Conservation (phyloP, 2,329 filamentous ascomycete genomes). For the Ceratocystis ficicola region DNA sequence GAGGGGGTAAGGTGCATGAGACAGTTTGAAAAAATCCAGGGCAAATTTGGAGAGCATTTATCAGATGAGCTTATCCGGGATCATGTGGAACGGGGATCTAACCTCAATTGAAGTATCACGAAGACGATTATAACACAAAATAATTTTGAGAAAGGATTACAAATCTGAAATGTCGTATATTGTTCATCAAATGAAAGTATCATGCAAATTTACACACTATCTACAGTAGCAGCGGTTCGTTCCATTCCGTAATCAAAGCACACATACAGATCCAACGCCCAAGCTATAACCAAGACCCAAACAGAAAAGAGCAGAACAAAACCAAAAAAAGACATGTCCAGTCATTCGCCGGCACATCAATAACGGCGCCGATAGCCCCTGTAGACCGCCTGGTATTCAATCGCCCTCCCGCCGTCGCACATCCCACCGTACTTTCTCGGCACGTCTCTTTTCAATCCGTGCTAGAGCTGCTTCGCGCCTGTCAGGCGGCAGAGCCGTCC, state of each 20-base stretch:
- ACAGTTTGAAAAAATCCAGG: too few species aligned
- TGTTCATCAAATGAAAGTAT: too few species aligned
- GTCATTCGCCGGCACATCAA: too few species aligned
- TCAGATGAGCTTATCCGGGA: too few species aligned
- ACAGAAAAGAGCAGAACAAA: conserved; percentile 15
- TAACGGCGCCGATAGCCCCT: too few species aligned
- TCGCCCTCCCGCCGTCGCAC: conserved; percentile 40
- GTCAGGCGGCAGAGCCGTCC: conserved; percentile 37
- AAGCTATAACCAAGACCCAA: conserved; percentile 4
- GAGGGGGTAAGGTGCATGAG: too few species aligned
- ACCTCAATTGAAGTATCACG: too few species aligned
- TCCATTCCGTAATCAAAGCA: background rate
- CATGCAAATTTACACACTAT: background rate
- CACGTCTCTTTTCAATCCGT: conserved; percentile 41
- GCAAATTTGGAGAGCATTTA: too few species aligned
- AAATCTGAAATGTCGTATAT: too few species aligned
- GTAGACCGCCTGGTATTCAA: conserved; percentile 24
- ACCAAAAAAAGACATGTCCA: conserved; percentile 8
- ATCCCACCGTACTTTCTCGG: conserved; percentile 36
- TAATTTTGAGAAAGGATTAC: too few species aligned
- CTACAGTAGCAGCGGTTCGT: background rate
- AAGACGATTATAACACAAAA: too few species aligned
- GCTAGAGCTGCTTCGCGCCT: conserved; percentile 44
- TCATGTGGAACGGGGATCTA: too few species aligned
- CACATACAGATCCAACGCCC: conserved; percentile 14